Conservation (phyloP, 768 basidiomycete species). For the Xerocomus spinulosus region DNA sequence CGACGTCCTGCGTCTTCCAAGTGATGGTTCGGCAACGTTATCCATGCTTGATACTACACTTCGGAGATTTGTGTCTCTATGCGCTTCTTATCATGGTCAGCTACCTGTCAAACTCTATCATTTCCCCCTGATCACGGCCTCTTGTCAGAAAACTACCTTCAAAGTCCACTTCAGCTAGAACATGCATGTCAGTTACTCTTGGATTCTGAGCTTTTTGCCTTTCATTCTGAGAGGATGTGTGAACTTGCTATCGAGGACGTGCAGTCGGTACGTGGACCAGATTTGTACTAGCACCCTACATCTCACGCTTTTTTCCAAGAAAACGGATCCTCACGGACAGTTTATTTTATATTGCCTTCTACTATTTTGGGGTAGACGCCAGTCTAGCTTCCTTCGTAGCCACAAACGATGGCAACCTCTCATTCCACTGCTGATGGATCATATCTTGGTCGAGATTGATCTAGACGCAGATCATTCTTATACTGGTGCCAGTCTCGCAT, state of each 20-base stretch:
- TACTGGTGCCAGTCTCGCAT: slow-evolving; percentile 35
- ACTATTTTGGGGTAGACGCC: slow-evolving; percentile 68
- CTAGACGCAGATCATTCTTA: slow-evolving; percentile 63
- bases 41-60: slow-evolving; percentile 74
- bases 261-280: slow-evolving; percentile 47
- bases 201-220: slow-evolving; percentile 81
- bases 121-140: slow-evolving; percentile 7
- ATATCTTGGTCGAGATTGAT: slow-evolving; percentile 78
- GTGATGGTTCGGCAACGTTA: slow-evolving; percentile 55
- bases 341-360: slow-evolving; percentile 76
- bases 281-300: background rate
- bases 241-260: slow-evolving; percentile 71
- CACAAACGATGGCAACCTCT: slow-evolving; percentile 82
- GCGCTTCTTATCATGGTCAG: slow-evolving; percentile 84
- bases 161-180: slow-evolving; percentile 76
- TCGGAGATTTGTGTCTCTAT: slow-evolving; percentile 70
- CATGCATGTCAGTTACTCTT: slow-evolving; percentile 76
- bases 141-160: slow-evolving; percentile 73
- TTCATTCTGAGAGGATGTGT: slow-evolving; percentile 90
- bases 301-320: slow-evolving; percentile 39
- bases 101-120: slow-evolving; percentile 5
- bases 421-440: slow-evolving; percentile 79
- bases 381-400: slow-evolving; percentile 66
- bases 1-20: slow-evolving; percentile 67
- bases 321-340: slow-evolving; percentile 80